A percentile compares a stretch with the other conserved stretches of the same genome.
Conservation (phyloP, 257 asterid genomes). For the Ocimum tenuiflorum region DNA sequence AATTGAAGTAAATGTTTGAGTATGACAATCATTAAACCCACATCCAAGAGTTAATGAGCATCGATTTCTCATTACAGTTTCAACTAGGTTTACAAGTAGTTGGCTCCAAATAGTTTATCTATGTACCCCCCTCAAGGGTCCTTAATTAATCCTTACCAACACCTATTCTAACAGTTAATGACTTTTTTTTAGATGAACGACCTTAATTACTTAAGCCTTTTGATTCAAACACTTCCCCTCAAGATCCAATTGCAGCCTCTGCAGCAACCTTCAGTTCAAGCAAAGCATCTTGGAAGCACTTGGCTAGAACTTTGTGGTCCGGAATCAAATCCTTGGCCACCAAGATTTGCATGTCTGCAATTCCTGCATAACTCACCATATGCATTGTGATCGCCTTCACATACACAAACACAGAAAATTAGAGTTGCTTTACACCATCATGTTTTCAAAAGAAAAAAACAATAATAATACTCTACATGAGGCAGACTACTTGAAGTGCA, state of each 20-base stretch:
- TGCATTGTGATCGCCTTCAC: slow-evolving; percentile 68
- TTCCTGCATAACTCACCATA: slow-evolving; percentile 75
- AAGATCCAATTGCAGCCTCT: slow-evolving; percentile 14
- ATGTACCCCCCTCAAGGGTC: too few species aligned
- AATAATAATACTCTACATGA: slow-evolving; percentile 39
- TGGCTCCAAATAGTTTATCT: too few species aligned
- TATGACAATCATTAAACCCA: too few species aligned
- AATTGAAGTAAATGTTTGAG: too few species aligned
- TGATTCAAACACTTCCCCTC: background rate
- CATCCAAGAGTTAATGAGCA: too few species aligned
- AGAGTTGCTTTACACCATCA: background rate
- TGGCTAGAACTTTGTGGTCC: slow-evolving; percentile 58
- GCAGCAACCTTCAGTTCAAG: slow-evolving; percentile 55
- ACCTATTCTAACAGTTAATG: too few species aligned
- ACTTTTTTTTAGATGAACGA: too few species aligned
- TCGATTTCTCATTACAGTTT: too few species aligned
- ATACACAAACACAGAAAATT: too few species aligned
- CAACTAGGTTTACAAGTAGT: too few species aligned
- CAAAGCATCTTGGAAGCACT: slow-evolving; percentile 61
- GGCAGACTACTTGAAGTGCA: slow-evolving; percentile 53
- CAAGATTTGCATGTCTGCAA: slow-evolving; percentile 64
- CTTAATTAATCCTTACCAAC: too few species aligned
- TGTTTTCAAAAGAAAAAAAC: background rate
- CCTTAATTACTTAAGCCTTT: too few species aligned
- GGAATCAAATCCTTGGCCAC: slow-evolving; percentile 68